A percentile compares a stretch with the other conserved stretches of the same genome.
phyloP scores from a whole-genome alignment of 768 basidiomycete species.

The Boletellus ananas region DNA sequence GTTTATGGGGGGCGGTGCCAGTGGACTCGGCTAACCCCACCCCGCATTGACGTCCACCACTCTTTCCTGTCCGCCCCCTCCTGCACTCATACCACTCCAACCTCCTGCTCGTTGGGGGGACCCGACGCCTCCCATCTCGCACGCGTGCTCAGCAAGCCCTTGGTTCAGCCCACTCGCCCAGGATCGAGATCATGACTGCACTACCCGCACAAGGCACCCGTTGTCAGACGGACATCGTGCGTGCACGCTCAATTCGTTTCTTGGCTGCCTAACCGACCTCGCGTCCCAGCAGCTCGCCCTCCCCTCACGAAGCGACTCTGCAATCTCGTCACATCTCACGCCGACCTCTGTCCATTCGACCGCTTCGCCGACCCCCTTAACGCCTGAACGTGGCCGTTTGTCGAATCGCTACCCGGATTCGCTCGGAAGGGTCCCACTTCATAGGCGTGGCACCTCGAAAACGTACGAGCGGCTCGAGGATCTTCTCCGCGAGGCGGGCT shows the following conservation, averaged over 20 bases:
- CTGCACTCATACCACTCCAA: conserved; percentile 1
- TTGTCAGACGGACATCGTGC: conserved; percentile 17
- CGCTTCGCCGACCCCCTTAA: conserved; percentile 32
- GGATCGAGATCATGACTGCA: conserved; percentile 17
- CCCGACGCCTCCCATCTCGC: conserved; percentile 5
- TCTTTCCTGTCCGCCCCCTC: background rate
- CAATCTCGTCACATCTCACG: conserved; percentile 8
- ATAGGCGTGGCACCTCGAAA: conserved; percentile 73
- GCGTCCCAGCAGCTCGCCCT: conserved; percentile 9
- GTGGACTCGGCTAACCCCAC: conserved; percentile 5
- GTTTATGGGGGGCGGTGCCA: conserved; percentile 1
- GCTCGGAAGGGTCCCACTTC: conserved; percentile 68
- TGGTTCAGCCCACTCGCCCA: background rate
- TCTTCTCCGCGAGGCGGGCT: conserved; percentile 81
- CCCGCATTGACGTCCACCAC: conserved; percentile 10
- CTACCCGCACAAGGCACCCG: conserved; percentile 6
- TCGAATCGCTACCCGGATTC: conserved; percentile 51
- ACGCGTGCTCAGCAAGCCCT: background rate
- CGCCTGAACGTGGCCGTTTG: conserved; percentile 40
- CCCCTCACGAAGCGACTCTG: conserved; percentile 6
- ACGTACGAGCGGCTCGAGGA: conserved; percentile 85
- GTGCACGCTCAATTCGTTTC: background rate
- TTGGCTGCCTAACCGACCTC: conserved; percentile 12
- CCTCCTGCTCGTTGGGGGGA: conserved; percentile 2
- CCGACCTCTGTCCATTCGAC: conserved; percentile 5